Evolutionary conservation across 331 rosid species (phyloP), one percentile per base, ranked within the genome.

Genomic region (Saraca asoca): DNA sequence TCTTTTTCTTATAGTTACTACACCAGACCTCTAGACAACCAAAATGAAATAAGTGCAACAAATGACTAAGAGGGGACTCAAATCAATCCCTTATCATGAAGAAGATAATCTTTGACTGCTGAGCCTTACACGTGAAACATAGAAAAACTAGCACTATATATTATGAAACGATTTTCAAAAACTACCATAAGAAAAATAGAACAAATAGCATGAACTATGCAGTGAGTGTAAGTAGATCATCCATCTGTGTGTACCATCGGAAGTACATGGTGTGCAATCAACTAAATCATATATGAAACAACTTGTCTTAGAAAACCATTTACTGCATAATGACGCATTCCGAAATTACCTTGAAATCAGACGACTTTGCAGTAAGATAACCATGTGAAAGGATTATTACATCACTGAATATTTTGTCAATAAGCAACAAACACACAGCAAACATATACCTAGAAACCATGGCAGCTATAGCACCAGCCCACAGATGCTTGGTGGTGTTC

Each of bases 401-500:
- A 24, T 24, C 31, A 24, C 31, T 24, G 31, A 24, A 64, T 12
- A 43, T 49, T 34, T 7, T 5, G 52, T 7, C 18, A 11, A 17
- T 49, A 9, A 38, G 41, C 12, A 11, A 18, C 43, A 13, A 5
- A 52, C 18, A 24, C 15, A n/a, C 8, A 5, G 53, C 59, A 42
- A 63, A 54, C 19, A 14, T 54, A 60, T 29, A 92, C 99, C 97
- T 90, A 58, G 99, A 90, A 77, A 94, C 99, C 99, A 94, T 94
- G 69, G 99, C 97, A n/a, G 99, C 96, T 10, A 90, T 73, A 39
- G 99, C 99, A 78, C 99, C 99, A 51, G 99, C 74, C 99, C 97
- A 94, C 10, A 94, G 85, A 76, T 94, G 96, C 60, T 85, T 94
- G 46, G 97, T 88, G 64, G 96, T 81, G 81, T 93, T 93, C 82